Evolutionary conservation across 2,329 filamentous ascomycete genomes (phyloP).

Genomic region (Exophiala aquamarina): DNA sequence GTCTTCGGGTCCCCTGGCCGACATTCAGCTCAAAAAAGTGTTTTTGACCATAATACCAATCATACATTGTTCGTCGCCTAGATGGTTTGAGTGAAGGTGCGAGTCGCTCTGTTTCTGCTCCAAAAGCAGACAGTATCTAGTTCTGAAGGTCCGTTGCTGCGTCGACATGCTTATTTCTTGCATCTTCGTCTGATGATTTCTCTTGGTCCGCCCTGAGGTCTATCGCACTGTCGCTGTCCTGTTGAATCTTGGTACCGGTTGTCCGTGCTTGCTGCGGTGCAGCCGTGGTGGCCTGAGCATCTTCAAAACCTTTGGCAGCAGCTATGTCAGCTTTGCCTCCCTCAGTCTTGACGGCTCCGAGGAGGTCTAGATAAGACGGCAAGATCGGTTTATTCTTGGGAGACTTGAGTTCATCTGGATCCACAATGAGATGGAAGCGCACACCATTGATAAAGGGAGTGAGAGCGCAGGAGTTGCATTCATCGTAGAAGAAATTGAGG

Average conservation of each 20-base stretch:
- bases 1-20: background rate
- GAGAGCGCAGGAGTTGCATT: constrained; percentile 5
- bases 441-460: constrained; percentile 9
- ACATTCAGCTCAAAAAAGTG: constrained; percentile 7
- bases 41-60: constrained; percentile 9
- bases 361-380: background rate
- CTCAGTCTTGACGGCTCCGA: background rate
- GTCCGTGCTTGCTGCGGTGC: background rate
- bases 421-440: constrained; percentile 11
- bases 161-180: background rate
- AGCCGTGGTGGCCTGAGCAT: too few relatives aligned
- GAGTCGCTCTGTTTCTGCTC: background rate
- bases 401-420: constrained; percentile 7
- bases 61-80: background rate
- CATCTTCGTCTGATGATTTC: background rate
- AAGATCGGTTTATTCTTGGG: background rate
- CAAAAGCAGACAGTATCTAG: constrained; percentile 13
- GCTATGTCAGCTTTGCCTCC: background rate
- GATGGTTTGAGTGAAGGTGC: background rate
- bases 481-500: constrained; percentile 16
- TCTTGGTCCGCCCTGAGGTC: constrained; percentile 3
- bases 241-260: background rate
- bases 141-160: constrained; percentile 7
- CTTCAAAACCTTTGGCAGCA: too few relatives aligned
- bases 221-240: constrained; percentile 7